Base-by-base conservation (phyloP, 768 basidiomycete species). In the Dentipellis sp. region DNA sequence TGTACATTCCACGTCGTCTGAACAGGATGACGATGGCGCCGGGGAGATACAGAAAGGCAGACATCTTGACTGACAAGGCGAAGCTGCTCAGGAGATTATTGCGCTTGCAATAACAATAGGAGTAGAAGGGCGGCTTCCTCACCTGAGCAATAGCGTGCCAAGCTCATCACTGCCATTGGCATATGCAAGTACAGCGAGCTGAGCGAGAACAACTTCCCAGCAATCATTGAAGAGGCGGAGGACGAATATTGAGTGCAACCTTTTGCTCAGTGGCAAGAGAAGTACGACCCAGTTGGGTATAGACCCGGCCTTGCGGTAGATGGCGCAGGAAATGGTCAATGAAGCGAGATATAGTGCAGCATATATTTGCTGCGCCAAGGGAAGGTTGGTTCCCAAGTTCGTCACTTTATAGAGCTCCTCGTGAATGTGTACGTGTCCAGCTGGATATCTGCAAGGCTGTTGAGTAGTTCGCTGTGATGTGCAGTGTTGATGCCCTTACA, bases 61-160 rank as follows among this genome's bases (percentile, higher is more conserved):
- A 94, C 97, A 99, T 98, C 69, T 99, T 99, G 56, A 97, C 79
- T 0, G 93, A 94, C 8, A 98, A 71, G 1, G 94, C 94, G 6
- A 77, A 71, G 63, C 91, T 94, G 19, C 56, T 66, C n/a, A 52
- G 54, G 42, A 21, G 54, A 34, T 61, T 39, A 35, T 59, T 35
- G 22, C 19, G 37, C 5, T 7, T 45, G 49, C n/a, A 39, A 17
- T 45, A 23, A n/a, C n/a, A n/a, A n/a, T n/a, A n/a, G n/a, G n/a
- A 22, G 35, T 52, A 14, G 42, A 37, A 10, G 16, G 17, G 17
- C 36, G 12, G 19, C 50, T 35, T 22, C 68, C 80, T 57, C 59
- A 90, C 94, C 89, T 88, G 69, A 86, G 88, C 3, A 95, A 66
- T 54, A 86, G 63, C 9, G 80, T 78, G 8, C 83, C 89, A 4